Percentiles rank a stretch among this genome's conserved stretches.
Evolutionary conservation across 2,329 filamentous ascomycete species (phyloP).

Genomic region (Sclerotiophoma versabilis): DNA sequence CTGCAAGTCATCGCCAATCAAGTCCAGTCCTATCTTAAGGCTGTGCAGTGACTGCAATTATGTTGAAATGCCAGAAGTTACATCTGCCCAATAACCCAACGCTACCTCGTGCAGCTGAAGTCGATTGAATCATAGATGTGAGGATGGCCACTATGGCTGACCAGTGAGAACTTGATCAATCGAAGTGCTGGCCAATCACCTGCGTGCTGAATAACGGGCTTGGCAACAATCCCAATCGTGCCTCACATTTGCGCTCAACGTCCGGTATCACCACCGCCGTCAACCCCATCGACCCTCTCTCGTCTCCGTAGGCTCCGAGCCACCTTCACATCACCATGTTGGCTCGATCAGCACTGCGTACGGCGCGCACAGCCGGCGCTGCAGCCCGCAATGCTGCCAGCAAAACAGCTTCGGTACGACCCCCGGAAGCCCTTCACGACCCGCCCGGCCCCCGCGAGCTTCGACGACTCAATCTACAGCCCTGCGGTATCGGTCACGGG

Average conservation of each 20-base stretch:
- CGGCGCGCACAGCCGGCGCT: constrained; percentile 83
- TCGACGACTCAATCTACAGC: constrained; percentile 30
- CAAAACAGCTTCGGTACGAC: constrained; percentile 57
- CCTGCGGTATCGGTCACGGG: constrained; percentile 19
- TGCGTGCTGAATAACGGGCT: constrained; percentile 5
- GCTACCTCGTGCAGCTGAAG: constrained; percentile 4
- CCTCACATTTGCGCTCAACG: constrained; percentile 21
- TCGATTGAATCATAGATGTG: constrained; percentile 11
- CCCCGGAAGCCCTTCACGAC: constrained; percentile 33
- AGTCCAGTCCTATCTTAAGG: neutral
- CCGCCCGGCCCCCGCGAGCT: constrained; percentile 40
- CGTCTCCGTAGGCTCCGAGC: constrained; percentile 44
- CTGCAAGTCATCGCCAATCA: neutral
- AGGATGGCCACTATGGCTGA: neutral
- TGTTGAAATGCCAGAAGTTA: neutral
- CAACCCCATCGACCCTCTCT: constrained; percentile 47
- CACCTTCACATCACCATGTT: constrained; percentile 73
- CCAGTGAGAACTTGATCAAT: neutral
- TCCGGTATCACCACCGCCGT: constrained; percentile 40
- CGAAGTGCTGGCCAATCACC: constrained; percentile 3
- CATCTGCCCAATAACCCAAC: neutral
- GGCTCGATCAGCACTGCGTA: constrained; percentile 89
- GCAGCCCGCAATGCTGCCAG: constrained; percentile 71
- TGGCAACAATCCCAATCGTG: constrained; percentile 4
- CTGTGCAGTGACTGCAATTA: neutral